Percentiles rank a stretch among this genome's conserved stretches.
These are phyloP conservation scores for Lepidium sativum DNA, from an alignment of 345 rosid species.

Conservation along the genomic window DNA sequence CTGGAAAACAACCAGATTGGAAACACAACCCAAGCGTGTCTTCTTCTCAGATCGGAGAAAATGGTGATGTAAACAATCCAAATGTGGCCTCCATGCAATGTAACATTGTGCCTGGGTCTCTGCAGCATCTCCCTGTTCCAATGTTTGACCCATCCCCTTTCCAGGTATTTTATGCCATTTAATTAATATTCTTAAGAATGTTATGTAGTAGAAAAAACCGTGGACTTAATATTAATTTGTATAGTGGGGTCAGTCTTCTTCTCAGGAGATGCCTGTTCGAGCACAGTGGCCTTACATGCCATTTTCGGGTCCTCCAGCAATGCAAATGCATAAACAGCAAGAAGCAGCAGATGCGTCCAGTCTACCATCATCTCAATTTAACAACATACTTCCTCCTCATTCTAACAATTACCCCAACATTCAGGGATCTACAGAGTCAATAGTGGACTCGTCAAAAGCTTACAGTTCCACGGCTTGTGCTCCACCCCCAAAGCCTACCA, in stretches of 20 bases:
- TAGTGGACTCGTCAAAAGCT: slow-evolving; percentile 48
- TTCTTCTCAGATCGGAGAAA: slow-evolving; percentile 49
- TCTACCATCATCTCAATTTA: slow-evolving; percentile 44
- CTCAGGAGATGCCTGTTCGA: slow-evolving; percentile 65
- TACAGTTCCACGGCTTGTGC: slow-evolving; percentile 18
- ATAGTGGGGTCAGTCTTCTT: slow-evolving; percentile 44
- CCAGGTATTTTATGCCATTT: slow-evolving; percentile 47
- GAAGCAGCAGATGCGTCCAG: slow-evolving; percentile 33
- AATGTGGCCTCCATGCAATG: slow-evolving; percentile 50
- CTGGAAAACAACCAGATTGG: slow-evolving; percentile 95
- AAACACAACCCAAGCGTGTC: slow-evolving; percentile 59
- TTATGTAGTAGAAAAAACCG: slow-evolving; percentile 11
- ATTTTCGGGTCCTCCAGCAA: slow-evolving; percentile 39
- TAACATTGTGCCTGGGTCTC: slow-evolving; percentile 58
- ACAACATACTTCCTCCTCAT: slow-evolving; percentile 43
- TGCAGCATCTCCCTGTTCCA: slow-evolving; percentile 82
- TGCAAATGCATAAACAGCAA: slow-evolving; percentile 59
- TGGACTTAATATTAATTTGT: background rate
- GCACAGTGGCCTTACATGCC: slow-evolving; percentile 83
- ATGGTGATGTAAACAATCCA: slow-evolving; percentile 53
- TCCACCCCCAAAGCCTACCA: slow-evolving; percentile 24
- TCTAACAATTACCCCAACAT: slow-evolving; percentile 45
- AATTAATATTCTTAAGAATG: background rate
- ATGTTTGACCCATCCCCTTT: slow-evolving; percentile 93
- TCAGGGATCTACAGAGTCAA: slow-evolving; percentile 37